Conservation (phyloP, 2,329 filamentous ascomycete genomes). For the Cordyceps sp. region DNA sequence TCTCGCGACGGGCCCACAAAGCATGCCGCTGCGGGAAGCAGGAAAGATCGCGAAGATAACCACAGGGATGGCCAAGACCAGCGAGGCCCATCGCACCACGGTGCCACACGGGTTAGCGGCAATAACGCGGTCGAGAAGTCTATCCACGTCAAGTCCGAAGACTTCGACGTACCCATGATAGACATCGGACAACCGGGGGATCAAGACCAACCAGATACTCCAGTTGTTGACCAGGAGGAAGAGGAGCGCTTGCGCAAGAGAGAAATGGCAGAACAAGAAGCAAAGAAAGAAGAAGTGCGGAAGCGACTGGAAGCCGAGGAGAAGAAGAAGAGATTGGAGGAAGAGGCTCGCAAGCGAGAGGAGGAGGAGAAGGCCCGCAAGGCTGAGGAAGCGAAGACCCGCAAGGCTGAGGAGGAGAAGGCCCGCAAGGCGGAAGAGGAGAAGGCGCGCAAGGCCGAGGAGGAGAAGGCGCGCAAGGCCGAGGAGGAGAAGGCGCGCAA, state of each 20-base stretch:
- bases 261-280: conserved; percentile 16
- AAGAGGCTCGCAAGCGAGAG: conserved; percentile 4
- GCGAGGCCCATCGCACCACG: conserved; percentile 21
- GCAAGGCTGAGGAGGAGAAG: background rate
- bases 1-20: conserved; percentile 23
- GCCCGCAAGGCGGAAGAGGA: conserved; percentile 12
- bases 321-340: conserved; percentile 13
- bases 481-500: conserved; percentile 16
- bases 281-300: conserved; percentile 12
- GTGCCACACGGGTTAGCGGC: conserved; percentile 21
- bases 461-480: conserved; percentile 15
- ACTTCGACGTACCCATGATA: conserved; percentile 37
- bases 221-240: conserved; percentile 20
- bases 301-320: conserved; percentile 16
- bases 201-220: conserved; percentile 10
- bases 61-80: conserved; percentile 18
- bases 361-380: conserved; percentile 1
- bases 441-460: conserved; percentile 17
- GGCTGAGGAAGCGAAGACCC: conserved; percentile 1
- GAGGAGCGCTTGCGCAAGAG: conserved; percentile 14
- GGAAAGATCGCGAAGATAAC: conserved; percentile 26
- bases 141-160: conserved; percentile 41
- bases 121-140: conserved; percentile 25
- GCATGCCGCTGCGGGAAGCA: conserved; percentile 13
- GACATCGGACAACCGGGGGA: conserved; percentile 22